Evolutionary conservation across 1,139 yeast species (phyloP).

Genomic region (Lodderomyces beijingensis): DNA sequence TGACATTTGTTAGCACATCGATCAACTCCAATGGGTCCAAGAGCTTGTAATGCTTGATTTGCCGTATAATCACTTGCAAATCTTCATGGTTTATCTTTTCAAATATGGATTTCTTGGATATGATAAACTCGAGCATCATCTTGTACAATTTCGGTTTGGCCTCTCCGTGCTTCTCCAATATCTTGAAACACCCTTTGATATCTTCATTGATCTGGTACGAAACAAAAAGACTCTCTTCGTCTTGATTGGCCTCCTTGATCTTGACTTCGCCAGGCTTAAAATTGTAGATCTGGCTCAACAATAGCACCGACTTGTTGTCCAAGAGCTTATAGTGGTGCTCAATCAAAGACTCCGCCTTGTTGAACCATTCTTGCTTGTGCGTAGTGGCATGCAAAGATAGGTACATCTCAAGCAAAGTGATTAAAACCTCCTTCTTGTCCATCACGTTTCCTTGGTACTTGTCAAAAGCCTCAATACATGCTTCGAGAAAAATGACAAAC

Average conservation of each 20-base stretch:
- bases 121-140: slow-evolving; percentile 60
- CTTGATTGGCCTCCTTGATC: slow-evolving; percentile 39
- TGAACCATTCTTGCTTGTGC: slow-evolving; percentile 48
- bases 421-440: slow-evolving; percentile 68
- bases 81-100: slow-evolving; percentile 44
- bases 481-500: slow-evolving; percentile 91
- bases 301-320: slow-evolving; percentile 57
- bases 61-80: slow-evolving; percentile 47
- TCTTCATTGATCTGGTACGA: slow-evolving; percentile 58
- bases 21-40: slow-evolving; percentile 76
- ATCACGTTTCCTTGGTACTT: slow-evolving; percentile 65
- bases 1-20: slow-evolving; percentile 45
- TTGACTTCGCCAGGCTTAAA: slow-evolving; percentile 47
- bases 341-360: slow-evolving; percentile 57
- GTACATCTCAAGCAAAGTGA: slow-evolving; percentile 81
- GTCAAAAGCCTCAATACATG: slow-evolving; percentile 79
- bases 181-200: slow-evolving; percentile 50
- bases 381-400: slow-evolving; percentile 50
- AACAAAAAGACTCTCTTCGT: slow-evolving; percentile 63
- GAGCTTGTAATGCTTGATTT: slow-evolving; percentile 49
- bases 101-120: slow-evolving; percentile 54
- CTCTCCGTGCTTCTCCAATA: slow-evolving; percentile 58
- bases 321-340: slow-evolving; percentile 37
- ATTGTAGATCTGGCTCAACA: slow-evolving; percentile 63
- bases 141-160: slow-evolving; percentile 62